These are phyloP conservation scores for Heracleum sosnowskyi DNA, from an alignment of 129 eudicot species.

Conservation along the genomic window DNA sequence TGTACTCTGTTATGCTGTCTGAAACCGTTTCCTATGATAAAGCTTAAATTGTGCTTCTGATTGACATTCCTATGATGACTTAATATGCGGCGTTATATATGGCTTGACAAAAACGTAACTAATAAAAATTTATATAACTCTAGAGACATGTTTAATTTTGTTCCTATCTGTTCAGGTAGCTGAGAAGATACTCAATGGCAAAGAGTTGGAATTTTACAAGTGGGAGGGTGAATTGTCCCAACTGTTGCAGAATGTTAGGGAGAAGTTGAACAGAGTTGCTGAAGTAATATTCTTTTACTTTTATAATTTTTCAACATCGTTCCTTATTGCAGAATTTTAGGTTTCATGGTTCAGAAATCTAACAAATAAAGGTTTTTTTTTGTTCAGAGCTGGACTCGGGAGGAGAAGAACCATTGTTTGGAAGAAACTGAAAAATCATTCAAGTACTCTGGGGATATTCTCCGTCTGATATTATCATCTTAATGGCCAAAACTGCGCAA, in stretches of 20 bases:
- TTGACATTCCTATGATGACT: background rate
- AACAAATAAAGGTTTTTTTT: background rate
- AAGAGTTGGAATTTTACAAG: constrained; percentile 87
- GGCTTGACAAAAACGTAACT: background rate
- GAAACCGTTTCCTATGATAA: background rate
- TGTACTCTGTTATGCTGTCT: background rate
- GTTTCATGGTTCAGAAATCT: background rate
- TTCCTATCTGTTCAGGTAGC: constrained; percentile 48
- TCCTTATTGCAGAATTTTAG: background rate
- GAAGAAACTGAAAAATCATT: constrained; percentile 96
- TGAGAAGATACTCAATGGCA: constrained; percentile 55
- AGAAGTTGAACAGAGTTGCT: constrained; percentile 75
- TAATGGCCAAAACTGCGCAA: constrained; percentile 19
- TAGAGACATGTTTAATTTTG: background rate
- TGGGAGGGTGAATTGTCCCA: constrained; percentile 87
- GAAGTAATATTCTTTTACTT: constrained; percentile 37
- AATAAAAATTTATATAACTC: background rate
- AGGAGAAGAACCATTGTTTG: constrained; percentile 86
- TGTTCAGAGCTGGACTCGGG: constrained; percentile 80
- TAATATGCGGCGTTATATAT: background rate
- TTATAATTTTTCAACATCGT: background rate
- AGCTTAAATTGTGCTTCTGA: background rate
- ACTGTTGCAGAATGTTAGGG: constrained; percentile 74
- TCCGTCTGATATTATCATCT: constrained; percentile 65
- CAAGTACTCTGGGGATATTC: constrained; percentile 67